Conservation (phyloP, 345 rosid genomes). For the Moricandia moricandioides region DNA sequence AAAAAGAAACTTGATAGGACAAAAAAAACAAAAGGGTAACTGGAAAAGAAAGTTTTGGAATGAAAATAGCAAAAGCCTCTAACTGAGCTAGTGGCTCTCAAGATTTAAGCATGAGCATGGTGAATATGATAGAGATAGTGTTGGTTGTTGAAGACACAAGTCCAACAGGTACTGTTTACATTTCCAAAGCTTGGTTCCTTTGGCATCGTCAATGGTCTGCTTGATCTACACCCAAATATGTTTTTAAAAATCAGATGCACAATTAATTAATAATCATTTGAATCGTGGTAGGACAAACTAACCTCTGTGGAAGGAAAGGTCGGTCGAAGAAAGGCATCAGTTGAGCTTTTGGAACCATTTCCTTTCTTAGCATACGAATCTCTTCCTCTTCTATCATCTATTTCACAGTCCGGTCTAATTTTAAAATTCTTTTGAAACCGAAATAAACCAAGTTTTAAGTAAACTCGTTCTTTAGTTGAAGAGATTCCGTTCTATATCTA, state of each 20-base stretch:
- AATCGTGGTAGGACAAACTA: neutral
- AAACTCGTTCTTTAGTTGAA: neutral
- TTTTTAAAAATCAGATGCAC: neutral
- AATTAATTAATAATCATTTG: neutral
- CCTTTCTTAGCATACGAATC: constrained; percentile 63
- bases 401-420: neutral
- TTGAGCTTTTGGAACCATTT: constrained; percentile 86
- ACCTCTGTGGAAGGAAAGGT: constrained; percentile 85
- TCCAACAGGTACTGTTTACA: constrained; percentile 57
- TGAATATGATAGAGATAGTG: constrained; percentile 46
- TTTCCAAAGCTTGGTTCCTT: constrained; percentile 64
- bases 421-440: neutral
- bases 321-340: constrained; percentile 79
- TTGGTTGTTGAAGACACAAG: constrained; percentile 44
- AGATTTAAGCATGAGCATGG: constrained; percentile 42
- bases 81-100: constrained; percentile 7
- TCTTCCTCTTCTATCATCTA: constrained; percentile 84
- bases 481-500: neutral
- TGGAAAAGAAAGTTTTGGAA: neutral
- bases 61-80: constrained; percentile 21
- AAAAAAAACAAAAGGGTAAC: neutral
- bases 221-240: constrained; percentile 51
- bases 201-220: constrained; percentile 64
- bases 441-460: neutral
- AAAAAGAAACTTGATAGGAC: neutral